These are phyloP conservation scores for Auxenochlorella pyrenoidosa DNA, from an alignment of 139 green algal genomes.

Conservation along the genomic window DNA sequence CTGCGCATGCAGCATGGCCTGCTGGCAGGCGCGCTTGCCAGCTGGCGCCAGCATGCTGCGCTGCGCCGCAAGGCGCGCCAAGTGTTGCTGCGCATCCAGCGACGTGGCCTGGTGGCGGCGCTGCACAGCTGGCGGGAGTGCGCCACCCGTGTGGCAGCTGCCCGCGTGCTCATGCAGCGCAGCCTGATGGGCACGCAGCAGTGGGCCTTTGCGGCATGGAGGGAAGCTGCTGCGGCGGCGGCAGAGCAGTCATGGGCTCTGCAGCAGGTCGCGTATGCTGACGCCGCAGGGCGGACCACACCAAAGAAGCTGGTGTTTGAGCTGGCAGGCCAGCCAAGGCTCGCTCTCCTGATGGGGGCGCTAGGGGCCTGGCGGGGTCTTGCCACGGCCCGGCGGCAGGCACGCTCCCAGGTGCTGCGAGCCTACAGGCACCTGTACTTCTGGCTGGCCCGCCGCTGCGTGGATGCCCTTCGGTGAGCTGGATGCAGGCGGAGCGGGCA, in stretches of 20 bases:
- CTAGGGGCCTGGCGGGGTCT: not conserved
- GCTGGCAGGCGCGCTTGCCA: constrained; percentile 4
- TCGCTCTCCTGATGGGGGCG: not conserved
- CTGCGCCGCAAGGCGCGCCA: not conserved
- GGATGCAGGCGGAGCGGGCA: too few species aligned
- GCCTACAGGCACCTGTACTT: constrained; percentile 21
- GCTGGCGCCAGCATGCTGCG: not conserved
- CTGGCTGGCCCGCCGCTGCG: not conserved
- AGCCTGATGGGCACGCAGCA: constrained; percentile 8
- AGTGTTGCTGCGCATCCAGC: constrained; percentile 24
- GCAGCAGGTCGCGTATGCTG: constrained; percentile 6
- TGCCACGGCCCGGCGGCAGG: not conserved
- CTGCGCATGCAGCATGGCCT: constrained; percentile 26
- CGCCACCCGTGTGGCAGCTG: not conserved
- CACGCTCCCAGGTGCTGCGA: not conserved
- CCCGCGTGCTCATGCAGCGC: constrained; percentile 27
- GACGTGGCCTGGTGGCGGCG: constrained; percentile 7
- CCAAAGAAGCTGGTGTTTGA: constrained; percentile 3
- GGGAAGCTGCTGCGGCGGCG: not conserved
- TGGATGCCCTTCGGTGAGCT: not conserved
- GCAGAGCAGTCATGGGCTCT: constrained; percentile 6
- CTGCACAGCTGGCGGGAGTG: constrained; percentile 30
- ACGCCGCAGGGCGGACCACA: not conserved
- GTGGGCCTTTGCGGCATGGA: constrained; percentile 27
- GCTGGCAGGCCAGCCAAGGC: not conserved